Evolutionary conservation across 2,329 filamentous ascomycete species (phyloP).

Genomic region (Chalara sp.): DNA sequence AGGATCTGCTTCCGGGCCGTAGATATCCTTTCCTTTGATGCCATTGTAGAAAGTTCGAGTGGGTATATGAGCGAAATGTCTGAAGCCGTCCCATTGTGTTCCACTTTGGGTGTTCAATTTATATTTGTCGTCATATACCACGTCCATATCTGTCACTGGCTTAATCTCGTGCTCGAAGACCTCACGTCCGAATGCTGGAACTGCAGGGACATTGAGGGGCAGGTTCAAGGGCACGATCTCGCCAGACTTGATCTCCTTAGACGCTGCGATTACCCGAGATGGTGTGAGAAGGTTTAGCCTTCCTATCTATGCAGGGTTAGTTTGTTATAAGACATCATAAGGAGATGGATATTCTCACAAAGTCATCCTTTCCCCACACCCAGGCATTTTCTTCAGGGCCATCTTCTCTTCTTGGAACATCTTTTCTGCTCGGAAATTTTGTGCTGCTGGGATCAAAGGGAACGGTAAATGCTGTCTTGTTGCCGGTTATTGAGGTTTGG

Average conservation of each 20-base stretch:
- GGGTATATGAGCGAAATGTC: constrained; percentile 30
- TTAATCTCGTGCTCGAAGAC: constrained; percentile 27
- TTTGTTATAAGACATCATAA: neutral
- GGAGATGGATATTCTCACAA: constrained; percentile 10
- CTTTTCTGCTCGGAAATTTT: constrained; percentile 22
- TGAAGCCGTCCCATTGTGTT: constrained; percentile 47
- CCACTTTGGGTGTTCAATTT: constrained; percentile 51
- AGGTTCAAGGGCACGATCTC: constrained; percentile 29
- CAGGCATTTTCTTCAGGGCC: constrained; percentile 18
- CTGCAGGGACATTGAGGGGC: constrained; percentile 25
- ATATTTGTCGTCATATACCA: constrained; percentile 55
- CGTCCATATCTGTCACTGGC: constrained; percentile 10
- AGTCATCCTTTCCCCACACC: constrained; percentile 26
- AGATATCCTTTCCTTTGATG: constrained; percentile 20
- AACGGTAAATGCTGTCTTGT: constrained; percentile 19
- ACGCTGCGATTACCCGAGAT: constrained; percentile 33
- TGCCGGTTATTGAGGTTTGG: constrained; percentile 15
- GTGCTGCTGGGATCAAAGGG: constrained; percentile 25
- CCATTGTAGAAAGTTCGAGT: constrained; percentile 23
- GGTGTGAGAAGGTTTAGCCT: constrained; percentile 40
- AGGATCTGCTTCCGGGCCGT: constrained; percentile 15
- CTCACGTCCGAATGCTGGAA: constrained; percentile 30
- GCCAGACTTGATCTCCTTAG: constrained; percentile 35
- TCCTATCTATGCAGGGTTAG: constrained; percentile 27
- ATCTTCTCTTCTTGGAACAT: constrained; percentile 22